Percentiles rank a stretch among this genome's conserved stretches.
phyloP scores from a whole-genome alignment of 2,329 filamentous ascomycete species.

The Emmonsia crescens region DNA sequence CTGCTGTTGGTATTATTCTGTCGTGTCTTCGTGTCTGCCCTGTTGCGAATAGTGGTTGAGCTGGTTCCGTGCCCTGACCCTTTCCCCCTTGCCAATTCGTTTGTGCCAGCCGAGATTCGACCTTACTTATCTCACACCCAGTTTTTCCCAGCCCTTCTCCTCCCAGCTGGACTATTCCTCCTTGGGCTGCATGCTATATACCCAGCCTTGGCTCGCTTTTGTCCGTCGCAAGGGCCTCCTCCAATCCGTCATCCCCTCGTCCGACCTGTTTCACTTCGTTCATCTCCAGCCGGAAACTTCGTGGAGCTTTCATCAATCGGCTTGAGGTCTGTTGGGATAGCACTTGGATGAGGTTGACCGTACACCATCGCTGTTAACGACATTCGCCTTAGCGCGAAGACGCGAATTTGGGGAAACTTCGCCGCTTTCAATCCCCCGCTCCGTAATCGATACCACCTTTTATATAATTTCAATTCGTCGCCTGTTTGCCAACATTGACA shows the following conservation, averaged over 20 bases:
- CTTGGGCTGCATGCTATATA: not conserved
- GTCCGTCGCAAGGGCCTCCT: not conserved
- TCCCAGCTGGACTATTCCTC: not conserved
- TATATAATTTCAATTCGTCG: not conserved
- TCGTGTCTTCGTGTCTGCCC: not conserved
- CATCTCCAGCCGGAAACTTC: not conserved
- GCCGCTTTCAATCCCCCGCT: not conserved
- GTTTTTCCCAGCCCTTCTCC: not conserved
- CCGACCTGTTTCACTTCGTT: not conserved
- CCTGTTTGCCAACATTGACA: not conserved
- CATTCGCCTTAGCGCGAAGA: not conserved
- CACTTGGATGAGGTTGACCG: not conserved
- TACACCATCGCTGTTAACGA: not conserved
- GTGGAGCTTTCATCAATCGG: not conserved
- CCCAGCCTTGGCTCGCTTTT: not conserved
- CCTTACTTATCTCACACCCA: not conserved
- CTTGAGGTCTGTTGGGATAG: not conserved
- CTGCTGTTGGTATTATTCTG: not conserved
- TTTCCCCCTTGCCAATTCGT: constrained; percentile 1
- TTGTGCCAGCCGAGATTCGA: not conserved
- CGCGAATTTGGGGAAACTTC: not conserved
- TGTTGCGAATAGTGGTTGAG: not conserved
- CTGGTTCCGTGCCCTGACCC: not conserved
- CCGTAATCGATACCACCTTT: not conserved
- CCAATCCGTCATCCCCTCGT: not conserved